Base-by-base conservation (phyloP, 75 land plant genomes). In the Pinus tabuliformis region DNA sequence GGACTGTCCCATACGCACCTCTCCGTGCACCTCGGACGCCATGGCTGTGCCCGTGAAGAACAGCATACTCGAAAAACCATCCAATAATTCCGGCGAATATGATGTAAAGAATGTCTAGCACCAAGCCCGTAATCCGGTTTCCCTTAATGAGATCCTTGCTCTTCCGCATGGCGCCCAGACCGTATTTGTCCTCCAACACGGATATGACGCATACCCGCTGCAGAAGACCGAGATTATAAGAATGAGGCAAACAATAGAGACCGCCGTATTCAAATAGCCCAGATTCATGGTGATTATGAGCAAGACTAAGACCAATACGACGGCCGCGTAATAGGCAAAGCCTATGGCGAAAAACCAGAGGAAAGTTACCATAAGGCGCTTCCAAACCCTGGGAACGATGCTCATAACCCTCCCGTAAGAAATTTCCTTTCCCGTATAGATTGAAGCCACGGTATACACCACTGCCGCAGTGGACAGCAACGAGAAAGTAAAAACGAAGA, bases 181-280 rank as follows among this genome's bases (percentile, higher is more conserved):
- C 98, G 37, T 91, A 92, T 13, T 84, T 45, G 28, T 92, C 93
- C 81, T 97, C 99, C 13, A 97, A 81, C 4, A 97, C 98, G 2
- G 98, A 81, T 11, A 97, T 80, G 16, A 95, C 99, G 54, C 92
- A 78, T 91, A 86, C 21, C 78, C 90, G 18, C 62, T 68, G 13
- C 86, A 8, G 24, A 86, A 82, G 7, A 68, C 73, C 2, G 39
- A 71, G 26, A 91, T 45, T 45, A 45, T 45, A 45, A 45, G 9
- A 45, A 45, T 7, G 1, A 45, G 52, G 52, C 8, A 8, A 45
- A 45, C 7, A 45, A 6, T 6, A 45, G 6, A 7, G 9, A 7
- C 52, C 52, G 52, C 52, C 52, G 8, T 7, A 45, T 45, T 7
- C 52, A 45, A 45, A 7, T 7, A 1, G 52, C 1, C 8, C 52